Base-by-base conservation (phyloP, 176 grass and related monocot species). In the Avena insularis region DNA sequence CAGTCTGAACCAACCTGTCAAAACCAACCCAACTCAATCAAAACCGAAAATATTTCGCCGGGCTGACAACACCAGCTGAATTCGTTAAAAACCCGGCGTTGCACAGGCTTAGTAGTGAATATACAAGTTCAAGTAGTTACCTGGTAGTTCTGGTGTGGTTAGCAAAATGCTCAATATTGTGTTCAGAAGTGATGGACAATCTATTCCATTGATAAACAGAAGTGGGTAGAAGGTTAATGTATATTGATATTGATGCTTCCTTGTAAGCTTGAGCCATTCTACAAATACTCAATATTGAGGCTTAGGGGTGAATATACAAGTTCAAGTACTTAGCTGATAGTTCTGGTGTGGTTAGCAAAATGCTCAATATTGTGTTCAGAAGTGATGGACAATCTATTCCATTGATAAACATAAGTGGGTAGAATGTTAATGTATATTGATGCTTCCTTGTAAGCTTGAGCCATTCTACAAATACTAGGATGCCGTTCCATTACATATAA, bases 241-340 rank as follows among this genome's bases (percentile, higher is more conserved):
- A 6, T 89, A 43, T 84, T 35, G 33, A 35, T 35, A 35, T 3
- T 56, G 38, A 40, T 40, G 17, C 59, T 67, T 67, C 25, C 17
- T 58, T 86, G 29, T 65, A 80, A 69, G 56, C 54, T 78, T 29
- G 58, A 71, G 7, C 31, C 46, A 82, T 71, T 76, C n/a, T 72
- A 35, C 8, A 83, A 36, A 17, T 49, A 15, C 14, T 80, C 33
- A 35, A 35, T 35, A 35, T 35, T 35, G 33, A 35, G 33, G 33
- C 33, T 35, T 35, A 35, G 33, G 40, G 40, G 40, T 59, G 25
- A 87, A 67, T 83, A 35, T n/a, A 38, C 19, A 16, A 64, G 16
- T n/a, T 86, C 11, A 12, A 38, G 4, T 60, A 62, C 36, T 65
- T 33, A 48, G 61, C 38, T 40, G 38, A 40, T 40, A 40, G 38